Base-by-base conservation (phyloP, 1,284 basidiomycete species). In the Pisolithus thermaeus region DNA sequence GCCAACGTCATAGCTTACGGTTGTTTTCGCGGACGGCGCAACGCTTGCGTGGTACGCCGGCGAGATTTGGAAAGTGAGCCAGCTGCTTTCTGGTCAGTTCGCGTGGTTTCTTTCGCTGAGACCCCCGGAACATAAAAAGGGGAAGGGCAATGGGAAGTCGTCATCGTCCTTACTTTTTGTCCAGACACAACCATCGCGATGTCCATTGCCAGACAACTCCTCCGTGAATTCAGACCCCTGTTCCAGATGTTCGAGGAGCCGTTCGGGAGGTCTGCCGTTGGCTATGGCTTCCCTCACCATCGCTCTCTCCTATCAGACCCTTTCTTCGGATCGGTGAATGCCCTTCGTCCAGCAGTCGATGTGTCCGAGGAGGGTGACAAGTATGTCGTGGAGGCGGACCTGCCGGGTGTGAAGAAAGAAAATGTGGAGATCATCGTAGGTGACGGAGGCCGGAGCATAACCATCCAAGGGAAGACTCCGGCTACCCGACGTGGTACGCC, bases 361-460 rank as follows among this genome's bases (percentile, higher is more conserved):
- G 65, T 90, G 3, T 73, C 76, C 2, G 87, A 90, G 59, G 77
- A 84, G 52, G 79, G 76, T 3, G 74, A 80, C 64, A 73, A 76
- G 43, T 89, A 84, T 59, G 58, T 88, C 47, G 70, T 90, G 41
- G 83, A 88, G 61, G 87, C 87, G 1, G 88, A 90, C 61, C 63
- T 90, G 41, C 88, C 87, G 7, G 87, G 87, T 1, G 81, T 90
- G 20, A 83, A 81, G 68, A 89, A 84, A 71, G 87, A 90, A 61
- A 80, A 89, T 59, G 62, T 90, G 9, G 78, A 86, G 53, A 77
- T 90, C 46, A 75, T 79, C 16, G 73, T 90, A 54, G 84, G 83
- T 7, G 81, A 89, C 52, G 77, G 76, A 27, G 87, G 86, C 3
- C 75, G 79, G 52, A 86, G 79, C 56, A 64, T 90, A 54, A 87